Evolutionary conservation across 768 basidiomycete genomes (phyloP).

Genomic region (Mycena latifolia): DNA sequence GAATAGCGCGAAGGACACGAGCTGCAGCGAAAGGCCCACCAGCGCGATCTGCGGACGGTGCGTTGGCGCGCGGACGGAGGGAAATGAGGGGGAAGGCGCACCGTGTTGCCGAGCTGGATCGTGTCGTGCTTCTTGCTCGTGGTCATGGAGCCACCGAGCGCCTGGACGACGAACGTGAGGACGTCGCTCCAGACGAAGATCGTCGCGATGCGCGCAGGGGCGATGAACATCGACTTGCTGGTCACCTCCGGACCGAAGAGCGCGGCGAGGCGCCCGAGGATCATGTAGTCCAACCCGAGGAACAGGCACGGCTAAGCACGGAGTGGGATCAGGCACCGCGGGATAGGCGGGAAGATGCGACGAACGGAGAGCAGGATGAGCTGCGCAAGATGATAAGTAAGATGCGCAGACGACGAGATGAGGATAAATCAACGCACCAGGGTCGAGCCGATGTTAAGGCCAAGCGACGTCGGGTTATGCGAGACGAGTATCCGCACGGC

Average conservation of each 20-base stretch:
- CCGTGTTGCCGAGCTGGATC: slow-evolving; percentile 18
- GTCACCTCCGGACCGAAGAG: neutral
- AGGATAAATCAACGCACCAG: neutral
- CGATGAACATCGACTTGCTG: neutral
- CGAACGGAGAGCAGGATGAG: slow-evolving; percentile 16
- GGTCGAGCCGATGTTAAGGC: slow-evolving; percentile 3
- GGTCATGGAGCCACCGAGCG: slow-evolving; percentile 2
- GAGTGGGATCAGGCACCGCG: neutral
- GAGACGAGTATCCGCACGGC: slow-evolving; percentile 6
- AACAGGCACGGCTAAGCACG: neutral
- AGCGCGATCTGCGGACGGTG: neutral
- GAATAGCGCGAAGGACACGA: slow-evolving; percentile 2
- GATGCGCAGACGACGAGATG: neutral
- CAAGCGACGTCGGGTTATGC: slow-evolving; percentile 1
- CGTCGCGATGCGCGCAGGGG: slow-evolving; percentile 4
- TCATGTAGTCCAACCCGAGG: neutral
- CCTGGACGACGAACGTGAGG: slow-evolving; percentile 14
- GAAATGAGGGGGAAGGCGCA: neutral
- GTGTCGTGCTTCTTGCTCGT: slow-evolving; percentile 2
- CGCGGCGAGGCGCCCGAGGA: neutral
- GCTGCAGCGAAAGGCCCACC: neutral
- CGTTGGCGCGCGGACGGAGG: too few species aligned
- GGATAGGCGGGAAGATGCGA: neutral
- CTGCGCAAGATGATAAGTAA: neutral
- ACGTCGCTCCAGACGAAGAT: slow-evolving; percentile 26